Evolutionary conservation across 2,329 filamentous ascomycete genomes (phyloP), one percentile per base, ranked within the genome.

Genomic region (Elsinoe necatrix): DNA sequence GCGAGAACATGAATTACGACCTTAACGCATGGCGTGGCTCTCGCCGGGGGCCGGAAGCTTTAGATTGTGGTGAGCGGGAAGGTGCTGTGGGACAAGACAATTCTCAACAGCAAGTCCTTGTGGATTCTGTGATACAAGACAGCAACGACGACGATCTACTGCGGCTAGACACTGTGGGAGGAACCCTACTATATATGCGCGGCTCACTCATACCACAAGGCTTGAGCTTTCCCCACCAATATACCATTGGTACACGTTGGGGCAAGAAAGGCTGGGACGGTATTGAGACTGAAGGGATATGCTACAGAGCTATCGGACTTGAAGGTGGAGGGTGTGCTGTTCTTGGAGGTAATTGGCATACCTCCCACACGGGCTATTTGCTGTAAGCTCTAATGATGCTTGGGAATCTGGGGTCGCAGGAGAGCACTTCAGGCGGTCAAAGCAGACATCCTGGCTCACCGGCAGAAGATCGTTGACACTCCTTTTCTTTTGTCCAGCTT

Each of bases 261-360:
- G 61, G 62, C 8, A 64, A 64, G 34, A 63, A 68, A 4, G 70
- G 70, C 4, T 68, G 64, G 63, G 65, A 67, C 14, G 70, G 70
- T 1, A 64, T 72, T 20, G 70, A 71, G 61, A 68, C 69, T 2
- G 70, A 72, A 54, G 69, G 70, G 0, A 59, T 72, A 16, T 72
- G 69, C 60, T 72, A 71, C 23, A 14, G 51, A n/a, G 34, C 51
- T 2, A 21, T 31, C 11, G 51, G 51, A 16, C 31, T 54, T 14
- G 16, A 23, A 12, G 51, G 51, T 7, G 51, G 51, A 6, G n/a
- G 31, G 8, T 54, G 51, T 18, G 35, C 18, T 16, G 31, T 25
- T 16, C 34, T 54, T 16, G 51, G 51, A 9, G 51, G 51, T 27
- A 39, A 55, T 35, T 59, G 42, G 21, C 27, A 29, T 9, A 29